Evolutionary conservation across 2,329 filamentous ascomycete species (phyloP), one percentile per base, ranked within the genome.

Genomic region (Alternaria novae-zelandiae): DNA sequence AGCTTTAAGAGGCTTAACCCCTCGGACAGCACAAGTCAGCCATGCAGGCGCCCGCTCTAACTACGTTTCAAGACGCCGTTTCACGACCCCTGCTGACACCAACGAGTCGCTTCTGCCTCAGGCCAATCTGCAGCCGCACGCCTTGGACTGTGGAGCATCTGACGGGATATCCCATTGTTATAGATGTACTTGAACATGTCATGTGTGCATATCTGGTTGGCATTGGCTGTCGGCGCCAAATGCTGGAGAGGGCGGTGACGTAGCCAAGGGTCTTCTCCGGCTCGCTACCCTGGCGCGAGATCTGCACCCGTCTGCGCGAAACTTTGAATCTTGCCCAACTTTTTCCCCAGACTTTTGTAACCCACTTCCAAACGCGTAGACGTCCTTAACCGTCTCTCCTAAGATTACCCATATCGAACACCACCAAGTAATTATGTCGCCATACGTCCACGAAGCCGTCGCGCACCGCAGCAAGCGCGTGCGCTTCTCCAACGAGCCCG

Each of bases 1-100:
- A 59, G 61, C 68, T 74, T 59, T 59, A 61, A 73, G 72, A 71
- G 62, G 64, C 60, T 57, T 54, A 51, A 50, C 26, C 28, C 51
- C 50, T 46, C 53, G 45, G 36, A 54, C 50, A 53, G 47, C 47
- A 66, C 74, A 71, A 73, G 75, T 74, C 74, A 73, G 73, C 71
- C 51, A 62, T 68, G 75, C 73, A 76, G 75, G 67, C 77, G 75
- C 75, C 74, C 69, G 76, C 68, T 69, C 59, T 60, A 54, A 51
- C 65, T 69, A 67, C 63, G 76, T 78, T 78, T 77, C 76, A 79
- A 68, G 61, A 68, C 70, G 54, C 70, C 70, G 75, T 78, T 79
- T 78, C 76, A 78, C 62, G 58, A 72, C 71, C 76, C 75, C 73
- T 70, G 77, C 75, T 73, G 71, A 74, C 72, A 74, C 75, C 68